Base-by-base conservation (phyloP, 2,329 filamentous ascomycete genomes). In the Leptodontidium sp. region DNA sequence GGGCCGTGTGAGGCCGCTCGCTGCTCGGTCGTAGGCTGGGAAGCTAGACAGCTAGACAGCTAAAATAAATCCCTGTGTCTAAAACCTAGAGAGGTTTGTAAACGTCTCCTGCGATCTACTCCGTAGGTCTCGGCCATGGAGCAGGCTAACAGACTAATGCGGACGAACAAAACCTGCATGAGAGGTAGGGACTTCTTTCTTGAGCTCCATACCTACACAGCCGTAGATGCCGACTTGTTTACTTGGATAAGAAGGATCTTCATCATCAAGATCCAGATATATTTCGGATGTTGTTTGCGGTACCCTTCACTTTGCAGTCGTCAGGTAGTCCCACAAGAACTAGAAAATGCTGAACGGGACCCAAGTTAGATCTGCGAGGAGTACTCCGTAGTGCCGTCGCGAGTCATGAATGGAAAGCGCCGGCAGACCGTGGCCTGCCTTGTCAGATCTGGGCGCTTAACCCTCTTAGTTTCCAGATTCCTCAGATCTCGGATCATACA, bases 381-480 rank as follows among this genome's bases (percentile, higher is more conserved):
- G 29, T 3, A 32, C 29, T 32, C 0, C 17, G 24, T 29, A 29
- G 14, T 64, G 35, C 61, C 29, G 17, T 29, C 6, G 21, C 61
- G 61, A 53, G 61, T 64, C 61, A 62, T 62, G 59, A 49, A 49
- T 21, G 21, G 21, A 50, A 49, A 35, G 43, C 57, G 43, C 45
- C 59, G 17, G 43, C 43, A n/a, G 12, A 14, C 59, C 26, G 50
- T n/a, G 29, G 29, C 29, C 29, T 32, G 29, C 59, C 43, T 24
- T 47, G 40, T 50, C 45, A 62, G 43, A 49, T 62, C 59, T 62
- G 24, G 32, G 43, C 59, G 43, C 43, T 62, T 62, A 38, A n/a
- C 24, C 43, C 24, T 64, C 12, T 17, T 35, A 5, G 14, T 59
- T n/a, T 50, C n/a, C 59, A 49, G 43, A 50, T 49, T 62, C 14